Conservation (phyloP, 495 filamentous ascomycete genomes). For the Peziza echinospora region DNA sequence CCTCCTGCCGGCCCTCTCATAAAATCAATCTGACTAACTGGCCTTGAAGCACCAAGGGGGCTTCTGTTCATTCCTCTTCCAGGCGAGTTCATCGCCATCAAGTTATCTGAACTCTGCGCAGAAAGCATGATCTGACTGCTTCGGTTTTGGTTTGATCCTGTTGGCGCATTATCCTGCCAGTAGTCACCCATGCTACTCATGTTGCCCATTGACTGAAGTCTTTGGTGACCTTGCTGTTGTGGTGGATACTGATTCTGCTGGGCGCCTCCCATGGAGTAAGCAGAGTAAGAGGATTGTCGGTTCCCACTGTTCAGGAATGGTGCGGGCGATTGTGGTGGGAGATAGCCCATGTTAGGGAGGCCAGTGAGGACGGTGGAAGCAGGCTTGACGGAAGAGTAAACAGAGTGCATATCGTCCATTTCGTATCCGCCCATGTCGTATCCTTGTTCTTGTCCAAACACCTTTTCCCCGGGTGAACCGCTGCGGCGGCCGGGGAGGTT, state of each 20-base stretch:
- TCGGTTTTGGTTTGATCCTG: conserved; percentile 23
- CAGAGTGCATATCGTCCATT: conserved; percentile 93
- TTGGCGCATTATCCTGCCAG: conserved; percentile 30
- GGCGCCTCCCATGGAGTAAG: conserved; percentile 31
- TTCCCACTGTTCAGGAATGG: conserved; percentile 36
- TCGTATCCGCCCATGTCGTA: conserved; percentile 49
- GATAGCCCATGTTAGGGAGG: conserved; percentile 52
- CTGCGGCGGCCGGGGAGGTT: conserved; percentile 81
- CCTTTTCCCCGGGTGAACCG: conserved; percentile 35
- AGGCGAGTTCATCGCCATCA: conserved; percentile 29
- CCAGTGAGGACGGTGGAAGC: conserved; percentile 80
- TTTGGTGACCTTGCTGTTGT: conserved; percentile 23
- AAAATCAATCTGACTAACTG: conserved; percentile 58
- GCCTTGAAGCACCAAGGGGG: conserved; percentile 33
- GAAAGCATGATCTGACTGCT: conserved; percentile 29
- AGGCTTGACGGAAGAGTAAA: conserved; percentile 87
- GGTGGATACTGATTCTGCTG: conserved; percentile 9
- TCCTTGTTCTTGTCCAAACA: conserved; percentile 28
- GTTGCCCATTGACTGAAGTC: conserved; percentile 39
- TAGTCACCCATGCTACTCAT: conserved; percentile 26
- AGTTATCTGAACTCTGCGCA: conserved; percentile 42
- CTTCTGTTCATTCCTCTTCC: conserved; percentile 28
- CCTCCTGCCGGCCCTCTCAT: conserved; percentile 42
- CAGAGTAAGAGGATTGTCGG: conserved; percentile 36
- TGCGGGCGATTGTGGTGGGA: conserved; percentile 60